phyloP scores from a whole-genome alignment of 371 early-diverging fungal genomes.

The Syncephalastrum racemosum region DNA sequence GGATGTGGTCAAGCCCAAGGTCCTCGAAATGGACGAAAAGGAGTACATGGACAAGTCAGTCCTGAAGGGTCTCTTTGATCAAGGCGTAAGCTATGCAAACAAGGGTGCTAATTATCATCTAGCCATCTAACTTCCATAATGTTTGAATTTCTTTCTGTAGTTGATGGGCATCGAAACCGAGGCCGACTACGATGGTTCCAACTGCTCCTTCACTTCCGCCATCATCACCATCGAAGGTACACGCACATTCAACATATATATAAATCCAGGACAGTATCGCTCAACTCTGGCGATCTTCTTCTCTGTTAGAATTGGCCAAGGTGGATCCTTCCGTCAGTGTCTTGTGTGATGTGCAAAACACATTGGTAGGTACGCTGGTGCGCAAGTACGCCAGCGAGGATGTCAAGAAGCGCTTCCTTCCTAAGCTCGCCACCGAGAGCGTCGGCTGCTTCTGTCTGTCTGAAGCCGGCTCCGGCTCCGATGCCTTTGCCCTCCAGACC shows the following conservation, averaged over 20 bases:
- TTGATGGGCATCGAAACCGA: constrained; percentile 96
- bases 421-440: constrained; percentile 77
- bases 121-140: neutral
- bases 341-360: constrained; percentile 97
- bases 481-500: constrained; percentile 96
- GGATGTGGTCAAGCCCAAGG: constrained; percentile 85
- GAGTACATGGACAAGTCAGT: constrained; percentile 80
- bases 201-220: constrained; percentile 90
- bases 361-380: constrained; percentile 95
- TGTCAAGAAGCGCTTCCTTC: constrained; percentile 82
- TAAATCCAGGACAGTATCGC: neutral
- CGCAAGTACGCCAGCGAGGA: constrained; percentile 77
- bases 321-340: constrained; percentile 94
- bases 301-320: constrained; percentile 94
- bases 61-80: constrained; percentile 87
- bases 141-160: constrained; percentile 25
- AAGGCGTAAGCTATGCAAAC: constrained; percentile 65
- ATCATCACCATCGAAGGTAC: constrained; percentile 88
- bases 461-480: constrained; percentile 92
- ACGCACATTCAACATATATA: too few relatives aligned
- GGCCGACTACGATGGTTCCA: constrained; percentile 80
- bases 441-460: constrained; percentile 96
- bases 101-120: neutral
- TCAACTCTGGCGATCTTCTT: neutral
- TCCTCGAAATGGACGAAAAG: constrained; percentile 91